Percentiles rank a stretch among this genome's conserved stretches.
Conservation (phyloP, 2,329 filamentous ascomycete species). For the Fusarium falciforme region DNA sequence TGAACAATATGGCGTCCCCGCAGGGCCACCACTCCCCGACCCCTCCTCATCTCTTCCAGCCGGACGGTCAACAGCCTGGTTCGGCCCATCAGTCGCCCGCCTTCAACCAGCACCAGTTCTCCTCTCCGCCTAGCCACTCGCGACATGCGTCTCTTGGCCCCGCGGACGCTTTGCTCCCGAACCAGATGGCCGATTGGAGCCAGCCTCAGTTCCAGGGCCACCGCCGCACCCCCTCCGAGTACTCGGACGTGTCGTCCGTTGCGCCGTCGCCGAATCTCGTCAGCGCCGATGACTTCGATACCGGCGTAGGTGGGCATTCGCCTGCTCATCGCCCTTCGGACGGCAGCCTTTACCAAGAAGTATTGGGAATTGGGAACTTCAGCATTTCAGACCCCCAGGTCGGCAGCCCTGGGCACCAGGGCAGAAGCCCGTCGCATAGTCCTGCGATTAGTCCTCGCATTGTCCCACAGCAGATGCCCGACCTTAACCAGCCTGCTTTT, state of each 20-base stretch:
- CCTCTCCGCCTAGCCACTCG: conserved; percentile 63
- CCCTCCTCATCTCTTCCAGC: conserved; percentile 65
- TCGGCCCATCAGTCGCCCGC: conserved; percentile 68
- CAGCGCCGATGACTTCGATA: conserved; percentile 83
- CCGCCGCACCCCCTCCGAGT: conserved; percentile 87
- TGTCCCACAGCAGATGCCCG: conserved; percentile 66
- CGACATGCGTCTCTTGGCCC: conserved; percentile 68
- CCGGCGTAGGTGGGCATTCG: conserved; percentile 77
- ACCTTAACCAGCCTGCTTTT: conserved; percentile 61
- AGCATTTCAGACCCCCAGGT: conserved; percentile 79
- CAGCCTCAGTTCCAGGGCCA: conserved; percentile 80
- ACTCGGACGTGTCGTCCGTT: conserved; percentile 88
- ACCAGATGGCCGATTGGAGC: conserved; percentile 65
- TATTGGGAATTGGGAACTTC: conserved; percentile 82
- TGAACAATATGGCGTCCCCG: conserved; percentile 66
- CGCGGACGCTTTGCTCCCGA: conserved; percentile 65
- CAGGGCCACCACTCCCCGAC: conserved; percentile 68
- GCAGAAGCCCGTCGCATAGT: conserved; percentile 83
- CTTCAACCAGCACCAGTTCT: conserved; percentile 68
- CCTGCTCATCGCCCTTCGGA: conserved; percentile 84
- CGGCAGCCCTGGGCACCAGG: conserved; percentile 73
- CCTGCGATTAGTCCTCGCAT: conserved; percentile 74
- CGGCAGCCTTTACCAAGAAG: conserved; percentile 78
- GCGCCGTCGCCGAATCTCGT: conserved; percentile 85
- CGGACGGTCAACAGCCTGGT: conserved; percentile 58